Base-by-base conservation (phyloP, 768 basidiomycete species). In the Punctularia strigosozonata region DNA sequence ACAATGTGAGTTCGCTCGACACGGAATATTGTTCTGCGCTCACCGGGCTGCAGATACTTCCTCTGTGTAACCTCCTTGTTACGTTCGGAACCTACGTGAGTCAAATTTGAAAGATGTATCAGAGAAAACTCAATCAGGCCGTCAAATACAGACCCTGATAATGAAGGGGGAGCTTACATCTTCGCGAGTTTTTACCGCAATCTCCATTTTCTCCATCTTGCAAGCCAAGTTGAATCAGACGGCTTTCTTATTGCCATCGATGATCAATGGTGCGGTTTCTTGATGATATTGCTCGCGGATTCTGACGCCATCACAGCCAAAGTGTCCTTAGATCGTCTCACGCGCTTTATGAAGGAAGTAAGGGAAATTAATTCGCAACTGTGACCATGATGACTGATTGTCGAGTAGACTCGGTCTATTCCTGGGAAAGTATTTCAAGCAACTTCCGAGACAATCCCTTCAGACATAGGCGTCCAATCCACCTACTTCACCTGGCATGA, bases 261-360 rank as follows among this genome's bases (percentile, higher is more conserved):
- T 30, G 10, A 30, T 30, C 15, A 30, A 30, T 15, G 28, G 28
- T 30, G 15, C 15, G 28, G 10, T 15, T 30, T 30, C 28, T 30
- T 30, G 28, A 10, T 30, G 28, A 30, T 30, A n/a, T n/a, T n/a
- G n/a, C n/a, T n/a, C n/a, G n/a, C n/a, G n/a, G n/a, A n/a, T n/a
- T n/a, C n/a, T n/a, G n/a, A n/a, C n/a, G n/a, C n/a, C n/a, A n/a
- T n/a, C 15, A 10, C 35, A 46, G 51, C 45, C 34, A 60, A 60
- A 43, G 66, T 69, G 5, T 62, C 65, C 4, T 31, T 68, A 2
- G 52, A 59, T 34, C 61, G 66, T 23, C 44, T 68, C 25, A 54
- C 10, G 10, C 10, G 15, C 10, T 30, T 30, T 15, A 10, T 30
- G 10, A 10, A 30, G 10, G 10, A 10, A 10, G 28, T 30, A n/a